These are phyloP conservation scores for Trichophaea hybrida DNA, from an alignment of 2,329 filamentous ascomycete genomes.

Conservation along the genomic window DNA sequence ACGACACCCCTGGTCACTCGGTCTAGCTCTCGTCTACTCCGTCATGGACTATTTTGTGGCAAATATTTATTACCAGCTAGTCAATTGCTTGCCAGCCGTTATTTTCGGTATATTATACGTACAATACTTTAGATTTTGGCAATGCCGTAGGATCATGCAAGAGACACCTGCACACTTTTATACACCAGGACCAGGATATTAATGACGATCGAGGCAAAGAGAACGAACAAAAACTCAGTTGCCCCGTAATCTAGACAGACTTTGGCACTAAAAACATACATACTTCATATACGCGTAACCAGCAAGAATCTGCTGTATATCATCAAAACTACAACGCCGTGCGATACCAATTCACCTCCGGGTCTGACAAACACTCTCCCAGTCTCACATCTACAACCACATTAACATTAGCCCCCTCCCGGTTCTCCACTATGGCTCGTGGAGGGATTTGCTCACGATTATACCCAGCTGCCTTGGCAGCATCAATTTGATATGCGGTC, in stretches of 20 bases:
- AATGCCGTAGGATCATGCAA: neutral
- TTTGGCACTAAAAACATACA: neutral
- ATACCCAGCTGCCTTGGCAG: conserved; percentile 29
- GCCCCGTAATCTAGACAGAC: neutral
- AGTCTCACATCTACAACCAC: conserved; percentile 32
- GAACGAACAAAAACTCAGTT: neutral
- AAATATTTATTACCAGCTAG: too few relatives aligned
- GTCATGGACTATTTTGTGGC: too few relatives aligned
- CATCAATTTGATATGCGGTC: conserved; percentile 34
- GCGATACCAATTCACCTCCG: conserved; percentile 38
- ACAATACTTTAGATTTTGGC: too few relatives aligned
- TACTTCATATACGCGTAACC: neutral
- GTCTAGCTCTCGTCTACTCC: too few relatives aligned
- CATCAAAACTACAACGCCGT: neutral
- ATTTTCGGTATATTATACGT: too few relatives aligned
- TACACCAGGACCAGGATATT: neutral
- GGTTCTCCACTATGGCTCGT: neutral
- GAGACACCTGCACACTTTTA: neutral
- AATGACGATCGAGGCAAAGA: neutral
- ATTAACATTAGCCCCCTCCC: neutral
- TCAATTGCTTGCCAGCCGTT: too few relatives aligned
- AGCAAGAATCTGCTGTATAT: neutral
- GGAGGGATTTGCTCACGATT: conserved; percentile 30
- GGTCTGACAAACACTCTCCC: conserved; percentile 37
- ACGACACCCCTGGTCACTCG: too few relatives aligned